phyloP scores from a whole-genome alignment of 2,329 filamentous ascomycete genomes.

The Graphiopsis chlorocephala region DNA sequence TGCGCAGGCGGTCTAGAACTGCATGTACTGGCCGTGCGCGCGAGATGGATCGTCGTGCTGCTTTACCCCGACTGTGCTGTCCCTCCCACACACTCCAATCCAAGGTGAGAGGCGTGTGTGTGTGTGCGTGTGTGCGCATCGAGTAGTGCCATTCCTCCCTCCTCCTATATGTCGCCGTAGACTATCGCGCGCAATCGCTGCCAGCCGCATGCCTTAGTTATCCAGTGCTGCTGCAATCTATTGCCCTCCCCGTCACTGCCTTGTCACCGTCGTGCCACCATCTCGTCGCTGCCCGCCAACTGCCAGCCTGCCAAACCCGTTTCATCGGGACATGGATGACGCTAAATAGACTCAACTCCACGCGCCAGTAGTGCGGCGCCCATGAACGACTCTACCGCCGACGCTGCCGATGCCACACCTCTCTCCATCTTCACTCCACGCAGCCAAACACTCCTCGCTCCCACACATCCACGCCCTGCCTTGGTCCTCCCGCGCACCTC shows the following conservation, averaged over 20 bases:
- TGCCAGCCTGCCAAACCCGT: background rate
- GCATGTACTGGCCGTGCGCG: background rate
- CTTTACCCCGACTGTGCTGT: background rate
- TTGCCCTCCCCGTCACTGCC: background rate
- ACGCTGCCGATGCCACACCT: background rate
- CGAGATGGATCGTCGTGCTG: background rate
- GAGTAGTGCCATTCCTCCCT: background rate
- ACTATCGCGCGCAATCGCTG: background rate
- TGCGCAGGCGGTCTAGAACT: background rate
- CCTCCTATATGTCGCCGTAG: background rate
- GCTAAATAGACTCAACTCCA: background rate
- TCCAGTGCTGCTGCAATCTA: background rate
- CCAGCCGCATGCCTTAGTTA: background rate
- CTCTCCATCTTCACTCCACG: slow-evolving; percentile 12
- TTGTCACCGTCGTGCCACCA: background rate
- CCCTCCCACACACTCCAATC: background rate
- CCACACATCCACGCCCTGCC: background rate
- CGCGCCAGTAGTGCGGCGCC: background rate
- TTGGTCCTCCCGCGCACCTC: slow-evolving; percentile 1
- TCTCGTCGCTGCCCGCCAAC: background rate
- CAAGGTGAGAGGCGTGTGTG: background rate
- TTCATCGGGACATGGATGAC: background rate
- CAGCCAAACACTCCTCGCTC: background rate
- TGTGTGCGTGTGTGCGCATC: background rate
- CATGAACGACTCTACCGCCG: slow-evolving; percentile 3